Conservation (phyloP, 2,329 filamentous ascomycete species). For the Fonsecaea pedrosoi region DNA sequence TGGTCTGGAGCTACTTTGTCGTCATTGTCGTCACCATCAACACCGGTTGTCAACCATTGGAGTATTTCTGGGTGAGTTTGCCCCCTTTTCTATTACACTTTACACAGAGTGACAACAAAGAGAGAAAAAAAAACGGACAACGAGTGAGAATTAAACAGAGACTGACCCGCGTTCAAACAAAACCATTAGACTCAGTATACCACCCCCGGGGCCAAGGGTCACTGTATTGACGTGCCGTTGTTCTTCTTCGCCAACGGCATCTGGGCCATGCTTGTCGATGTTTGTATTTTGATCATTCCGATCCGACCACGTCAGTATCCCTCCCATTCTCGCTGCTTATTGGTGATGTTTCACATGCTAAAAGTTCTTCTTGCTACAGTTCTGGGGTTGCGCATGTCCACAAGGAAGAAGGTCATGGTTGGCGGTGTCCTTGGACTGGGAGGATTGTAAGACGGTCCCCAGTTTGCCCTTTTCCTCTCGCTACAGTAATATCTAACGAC, state of each 20-base stretch:
- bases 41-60: conserved; percentile 19
- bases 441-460: conserved; percentile 10
- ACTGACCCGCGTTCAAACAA: conserved; percentile 13
- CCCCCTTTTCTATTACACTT: not conserved
- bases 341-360: conserved; percentile 11
- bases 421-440: conserved; percentile 17
- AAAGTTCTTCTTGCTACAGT: conserved; percentile 15
- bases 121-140: conserved; percentile 5
- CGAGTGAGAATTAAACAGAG: conserved; percentile 12
- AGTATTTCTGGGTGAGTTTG: conserved; percentile 16
- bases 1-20: conserved; percentile 20
- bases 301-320: conserved; percentile 16
- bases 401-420: conserved; percentile 17
- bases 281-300: conserved; percentile 19
- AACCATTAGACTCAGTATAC: conserved; percentile 17
- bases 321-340: conserved; percentile 9
- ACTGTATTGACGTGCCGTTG: conserved; percentile 18
- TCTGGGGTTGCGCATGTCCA: conserved; percentile 15
- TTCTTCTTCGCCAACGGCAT: conserved; percentile 22
- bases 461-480: conserved; percentile 9
- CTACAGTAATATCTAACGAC: not conserved
- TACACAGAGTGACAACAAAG: conserved; percentile 14
- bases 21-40: conserved; percentile 18
- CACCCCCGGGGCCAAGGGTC: conserved; percentile 16
- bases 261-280: conserved; percentile 22